These are phyloP conservation scores for Cichorium intybus DNA, from an alignment of 140 eudicot species.

Conservation along the genomic window DNA sequence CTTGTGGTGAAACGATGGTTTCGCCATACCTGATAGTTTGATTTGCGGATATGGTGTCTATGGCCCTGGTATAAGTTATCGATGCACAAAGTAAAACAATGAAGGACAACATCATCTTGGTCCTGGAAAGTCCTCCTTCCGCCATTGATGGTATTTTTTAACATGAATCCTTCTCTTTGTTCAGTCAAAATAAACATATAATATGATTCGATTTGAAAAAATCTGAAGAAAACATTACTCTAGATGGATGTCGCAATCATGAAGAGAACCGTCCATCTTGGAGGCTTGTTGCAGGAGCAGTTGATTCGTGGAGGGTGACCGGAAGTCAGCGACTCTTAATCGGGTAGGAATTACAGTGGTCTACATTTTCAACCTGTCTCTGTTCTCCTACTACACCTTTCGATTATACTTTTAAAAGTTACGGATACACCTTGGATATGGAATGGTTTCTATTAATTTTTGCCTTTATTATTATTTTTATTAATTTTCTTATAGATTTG, in stretches of 20 bases:
- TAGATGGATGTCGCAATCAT: background rate
- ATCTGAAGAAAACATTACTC: background rate
- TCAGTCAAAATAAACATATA: background rate
- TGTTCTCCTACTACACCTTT: no score
- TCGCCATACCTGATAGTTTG: constrained; percentile 28
- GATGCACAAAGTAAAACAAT: constrained; percentile 1
- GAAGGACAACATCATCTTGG: background rate
- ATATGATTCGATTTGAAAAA: background rate
- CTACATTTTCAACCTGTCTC: no score
- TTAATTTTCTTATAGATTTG: no score
- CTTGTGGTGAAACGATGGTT: constrained; percentile 36
- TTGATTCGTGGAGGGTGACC: background rate
- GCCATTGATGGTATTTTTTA: background rate
- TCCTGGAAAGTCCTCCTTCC: background rate
- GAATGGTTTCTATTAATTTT: no score
- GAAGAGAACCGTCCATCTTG: background rate
- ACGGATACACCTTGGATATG: no score
- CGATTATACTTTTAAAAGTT: no score
- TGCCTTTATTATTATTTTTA: no score
- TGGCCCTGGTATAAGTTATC: background rate
- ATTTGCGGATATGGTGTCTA: constrained; percentile 20
- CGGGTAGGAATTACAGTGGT: background rate
- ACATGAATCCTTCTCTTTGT: background rate
- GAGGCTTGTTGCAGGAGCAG: background rate
- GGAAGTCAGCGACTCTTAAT: background rate